Evolutionary conservation across 23 red algal species (phyloP), one percentile per base, ranked within the genome.

Genomic region (Gracilaria gracilis): DNA sequence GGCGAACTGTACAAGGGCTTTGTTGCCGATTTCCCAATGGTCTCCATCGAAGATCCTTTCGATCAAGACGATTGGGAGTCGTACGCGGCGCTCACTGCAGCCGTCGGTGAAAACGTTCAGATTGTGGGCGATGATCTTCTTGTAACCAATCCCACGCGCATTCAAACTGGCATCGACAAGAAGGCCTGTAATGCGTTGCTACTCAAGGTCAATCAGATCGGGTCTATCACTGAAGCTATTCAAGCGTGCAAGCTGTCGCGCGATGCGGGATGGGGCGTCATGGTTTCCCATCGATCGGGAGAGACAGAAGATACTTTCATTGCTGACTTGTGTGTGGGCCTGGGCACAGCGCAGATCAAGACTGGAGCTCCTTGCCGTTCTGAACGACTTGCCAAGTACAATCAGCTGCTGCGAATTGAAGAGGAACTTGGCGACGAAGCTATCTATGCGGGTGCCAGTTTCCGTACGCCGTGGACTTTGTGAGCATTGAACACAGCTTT

Each of bases 281-380:
- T 98, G 93, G 96, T 98, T 44, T 91, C 92, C 28, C 93, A 95
- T 82, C 93, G 96, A 21, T 95, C 92, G 15, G 96, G 96, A 19
- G 96, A 98, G 85, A 98, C 96, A n/a, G 93, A 94, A 74, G 96
- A 98, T 79, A 95, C 66, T 28, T 98, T 95, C 81, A 95, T 98
- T 70, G 96, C 96, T 24, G 96, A 98, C 70, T 82, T 98, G 35
- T 91, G 88, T 36, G 96, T 98, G 35, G 96, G 96, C 29, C 88
- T 98, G n/a, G 96, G 93, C 54, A 95, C 96, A 24, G 96, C 93
- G 75, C 92, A 98, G 85, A 88, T 98, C 73, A 98, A 98, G 84
- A 91, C 92, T 17, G 96, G 96, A 4, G 96, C 96, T 31, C 92
- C 96, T 25, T 93, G 89, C 70, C 96, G 96, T 31, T 95, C 93